Evolutionary conservation across 176 grass and related monocot species (phyloP).

Genomic region (Poa annua): DNA sequence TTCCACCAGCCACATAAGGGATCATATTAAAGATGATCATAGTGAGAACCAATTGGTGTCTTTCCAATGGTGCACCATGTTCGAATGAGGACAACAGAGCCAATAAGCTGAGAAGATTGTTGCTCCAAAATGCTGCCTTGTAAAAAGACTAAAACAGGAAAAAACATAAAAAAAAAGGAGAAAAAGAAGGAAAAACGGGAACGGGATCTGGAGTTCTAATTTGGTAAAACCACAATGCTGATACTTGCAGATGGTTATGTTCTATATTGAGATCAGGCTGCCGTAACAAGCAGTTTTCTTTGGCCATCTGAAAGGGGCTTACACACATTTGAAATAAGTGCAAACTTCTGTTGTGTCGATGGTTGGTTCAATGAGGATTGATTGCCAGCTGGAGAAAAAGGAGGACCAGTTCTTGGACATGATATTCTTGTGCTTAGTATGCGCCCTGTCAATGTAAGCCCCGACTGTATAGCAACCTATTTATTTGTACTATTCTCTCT

Average conservation of each 20-base stretch:
- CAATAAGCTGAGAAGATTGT: constrained; percentile 33
- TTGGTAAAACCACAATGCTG: constrained; percentile 3
- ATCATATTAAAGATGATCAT: constrained; percentile 41
- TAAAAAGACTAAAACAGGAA: constrained; percentile 36
- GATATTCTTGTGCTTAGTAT: constrained; percentile 8
- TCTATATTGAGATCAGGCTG: constrained; percentile 18
- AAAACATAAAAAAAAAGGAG: constrained; percentile 33
- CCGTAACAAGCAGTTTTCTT: constrained; percentile 22
- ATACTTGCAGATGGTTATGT: constrained; percentile 23
- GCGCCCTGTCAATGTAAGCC: constrained; percentile 38
- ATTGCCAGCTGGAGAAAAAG: constrained; percentile 18
- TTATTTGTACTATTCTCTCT: constrained; percentile 47
- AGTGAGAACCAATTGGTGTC: constrained; percentile 33
- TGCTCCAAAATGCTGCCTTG: constrained; percentile 41
- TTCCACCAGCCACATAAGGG: constrained; percentile 50
- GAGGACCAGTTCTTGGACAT: constrained; percentile 22
- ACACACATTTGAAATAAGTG: constrained; percentile 26
- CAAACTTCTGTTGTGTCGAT: constrained; percentile 13
- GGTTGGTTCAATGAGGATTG: constrained; percentile 11
- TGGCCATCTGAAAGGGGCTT: constrained; percentile 17
- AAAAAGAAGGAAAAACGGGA: constrained; percentile 8
- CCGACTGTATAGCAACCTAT: constrained; percentile 45
- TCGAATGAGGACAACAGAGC: constrained; percentile 4
- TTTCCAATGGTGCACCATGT: constrained; percentile 10
- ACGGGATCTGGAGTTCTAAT: not conserved